Conservation (phyloP, 2,329 filamentous ascomycete species). For the Aspergillus sp. region DNA sequence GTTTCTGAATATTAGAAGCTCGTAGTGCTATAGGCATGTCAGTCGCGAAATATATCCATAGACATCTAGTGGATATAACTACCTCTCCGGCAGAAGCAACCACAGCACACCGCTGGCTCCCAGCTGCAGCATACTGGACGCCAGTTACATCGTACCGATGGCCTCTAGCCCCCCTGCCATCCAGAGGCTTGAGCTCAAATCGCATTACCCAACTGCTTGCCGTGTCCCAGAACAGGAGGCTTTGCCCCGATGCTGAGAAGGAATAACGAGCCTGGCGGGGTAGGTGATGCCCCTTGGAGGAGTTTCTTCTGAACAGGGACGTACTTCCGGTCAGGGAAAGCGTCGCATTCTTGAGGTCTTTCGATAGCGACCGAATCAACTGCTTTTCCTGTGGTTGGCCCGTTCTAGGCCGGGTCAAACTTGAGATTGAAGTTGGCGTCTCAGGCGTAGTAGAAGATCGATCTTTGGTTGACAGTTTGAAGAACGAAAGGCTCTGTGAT, state of each 20-base stretch:
- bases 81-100: slow-evolving; percentile 33
- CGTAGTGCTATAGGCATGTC: slow-evolving; percentile 26
- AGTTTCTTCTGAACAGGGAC: slow-evolving; percentile 29
- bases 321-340: slow-evolving; percentile 22
- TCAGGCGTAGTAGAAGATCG: slow-evolving; percentile 20
- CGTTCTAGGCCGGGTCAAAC: slow-evolving; percentile 15
- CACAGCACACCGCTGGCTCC: slow-evolving; percentile 38
- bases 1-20: slow-evolving; percentile 35
- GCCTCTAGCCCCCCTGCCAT: slow-evolving; percentile 31
- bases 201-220: slow-evolving; percentile 30
- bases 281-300: slow-evolving; percentile 26
- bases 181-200: slow-evolving; percentile 35
- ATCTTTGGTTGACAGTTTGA: slow-evolving; percentile 21
- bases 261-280: slow-evolving; percentile 36
- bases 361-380: slow-evolving; percentile 21
- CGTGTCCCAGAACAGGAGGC: slow-evolving; percentile 28
- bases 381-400: slow-evolving; percentile 23
- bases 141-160: slow-evolving; percentile 38
- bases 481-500: slow-evolving; percentile 17
- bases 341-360: slow-evolving; percentile 27
- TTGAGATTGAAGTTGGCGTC: slow-evolving; percentile 14
- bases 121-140: slow-evolving; percentile 38
- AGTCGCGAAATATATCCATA: slow-evolving; percentile 14
- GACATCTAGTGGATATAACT: not conserved
- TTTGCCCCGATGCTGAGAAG: slow-evolving; percentile 34